These are phyloP conservation scores for Ricinus communis DNA, from an alignment of 345 rosid species.

Conservation along the genomic window DNA sequence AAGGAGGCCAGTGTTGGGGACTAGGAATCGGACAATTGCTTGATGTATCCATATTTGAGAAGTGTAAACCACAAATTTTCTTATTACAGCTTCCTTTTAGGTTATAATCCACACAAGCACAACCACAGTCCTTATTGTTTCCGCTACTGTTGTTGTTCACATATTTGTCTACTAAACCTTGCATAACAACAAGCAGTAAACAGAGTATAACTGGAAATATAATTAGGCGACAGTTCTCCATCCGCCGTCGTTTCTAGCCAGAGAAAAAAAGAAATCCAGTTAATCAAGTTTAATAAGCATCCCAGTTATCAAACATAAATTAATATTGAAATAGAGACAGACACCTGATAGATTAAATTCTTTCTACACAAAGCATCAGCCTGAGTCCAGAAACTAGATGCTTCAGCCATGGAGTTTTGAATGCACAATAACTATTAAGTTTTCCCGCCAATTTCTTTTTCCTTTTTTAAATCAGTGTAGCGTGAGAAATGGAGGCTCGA, in stretches of 20 bases:
- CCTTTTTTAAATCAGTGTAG: too few relatives aligned
- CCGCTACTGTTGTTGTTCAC: constrained; percentile 4
- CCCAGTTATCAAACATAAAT: too few relatives aligned
- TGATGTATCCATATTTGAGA: constrained; percentile 46
- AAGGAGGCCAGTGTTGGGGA: constrained; percentile 74
- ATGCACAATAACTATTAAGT: background rate
- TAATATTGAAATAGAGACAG: background rate
- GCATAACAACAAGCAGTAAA: constrained; percentile 44
- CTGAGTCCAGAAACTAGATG: constrained; percentile 48
- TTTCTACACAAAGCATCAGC: constrained; percentile 79
- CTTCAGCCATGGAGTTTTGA: constrained; percentile 21
- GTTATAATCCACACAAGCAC: constrained; percentile 44
- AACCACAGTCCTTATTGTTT: constrained; percentile 47
- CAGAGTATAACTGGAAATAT: constrained; percentile 66
- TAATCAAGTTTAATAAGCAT: background rate
- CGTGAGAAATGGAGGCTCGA: too few relatives aligned
- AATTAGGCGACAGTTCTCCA: constrained; percentile 65
- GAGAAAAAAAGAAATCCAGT: background rate
- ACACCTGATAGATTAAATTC: constrained; percentile 84
- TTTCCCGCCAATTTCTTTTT: background rate
- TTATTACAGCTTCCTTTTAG: constrained; percentile 40
- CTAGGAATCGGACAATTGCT: constrained; percentile 43
- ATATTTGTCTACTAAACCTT: constrained; percentile 36
- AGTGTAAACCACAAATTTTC: constrained; percentile 57
- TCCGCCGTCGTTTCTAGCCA: constrained; percentile 60